Percentiles rank a stretch among this genome's conserved stretches.
phyloP scores from a whole-genome alignment of 1,284 basidiomycete genomes.

The Cryptococcus floricola region DNA sequence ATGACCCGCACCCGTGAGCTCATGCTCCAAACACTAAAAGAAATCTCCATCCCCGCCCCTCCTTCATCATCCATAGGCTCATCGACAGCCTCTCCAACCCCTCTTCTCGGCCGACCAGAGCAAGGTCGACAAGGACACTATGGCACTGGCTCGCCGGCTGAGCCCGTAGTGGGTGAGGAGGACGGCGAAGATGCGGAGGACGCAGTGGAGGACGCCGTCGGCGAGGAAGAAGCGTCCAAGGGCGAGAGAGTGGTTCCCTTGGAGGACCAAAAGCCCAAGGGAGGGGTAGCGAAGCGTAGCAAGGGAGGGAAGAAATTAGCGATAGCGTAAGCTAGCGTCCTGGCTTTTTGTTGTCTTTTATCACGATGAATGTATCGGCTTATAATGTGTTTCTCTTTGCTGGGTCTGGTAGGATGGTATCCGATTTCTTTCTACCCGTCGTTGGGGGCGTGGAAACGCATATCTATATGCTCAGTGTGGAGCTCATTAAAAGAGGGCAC shows the following conservation, averaged over 20 bases:
- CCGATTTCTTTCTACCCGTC: conserved; percentile 93
- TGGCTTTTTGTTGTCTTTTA: not conserved
- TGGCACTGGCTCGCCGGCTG: conserved; percentile 8
- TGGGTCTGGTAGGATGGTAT: conserved; percentile 65
- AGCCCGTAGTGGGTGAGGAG: conserved; percentile 1
- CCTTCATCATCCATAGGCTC: not conserved
- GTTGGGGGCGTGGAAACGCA: conserved; percentile 97
- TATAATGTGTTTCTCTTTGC: conserved; percentile 14
- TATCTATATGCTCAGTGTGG: conserved; percentile 87
- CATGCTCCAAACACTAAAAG: conserved; percentile 49
- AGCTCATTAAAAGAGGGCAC: conserved; percentile 77
- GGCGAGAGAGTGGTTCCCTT: not conserved
- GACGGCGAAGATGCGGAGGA: conserved; percentile 10
- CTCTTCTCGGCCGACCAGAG: conserved; percentile 13
- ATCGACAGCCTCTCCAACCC: conserved; percentile 16
- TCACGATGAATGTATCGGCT: conserved; percentile 14
- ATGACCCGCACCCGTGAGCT: conserved; percentile 47
- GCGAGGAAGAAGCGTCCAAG: conserved; percentile 12
- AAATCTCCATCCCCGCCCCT: conserved; percentile 23
- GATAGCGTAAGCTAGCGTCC: conserved; percentile 26
- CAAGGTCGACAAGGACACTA: not conserved
- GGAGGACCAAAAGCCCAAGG: conserved; percentile 1
- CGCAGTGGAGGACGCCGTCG: conserved; percentile 13
- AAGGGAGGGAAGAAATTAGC: conserved; percentile 12
- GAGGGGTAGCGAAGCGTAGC: conserved; percentile 5